These are phyloP conservation scores for Calonectria montana DNA, from an alignment of 2,329 filamentous ascomycete genomes.

Conservation along the genomic window DNA sequence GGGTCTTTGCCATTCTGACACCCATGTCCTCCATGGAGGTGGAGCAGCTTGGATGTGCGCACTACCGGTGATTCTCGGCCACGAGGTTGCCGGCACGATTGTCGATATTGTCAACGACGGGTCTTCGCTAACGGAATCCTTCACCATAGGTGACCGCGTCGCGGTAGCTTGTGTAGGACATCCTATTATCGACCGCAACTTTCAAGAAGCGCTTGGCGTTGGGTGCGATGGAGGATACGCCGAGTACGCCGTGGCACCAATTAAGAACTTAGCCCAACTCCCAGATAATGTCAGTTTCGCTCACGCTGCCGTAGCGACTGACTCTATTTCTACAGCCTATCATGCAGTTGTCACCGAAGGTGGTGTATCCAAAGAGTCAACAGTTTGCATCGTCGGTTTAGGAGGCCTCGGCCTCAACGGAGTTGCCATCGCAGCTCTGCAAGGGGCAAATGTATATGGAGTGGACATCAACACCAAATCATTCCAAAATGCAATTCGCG, in stretches of 20 bases:
- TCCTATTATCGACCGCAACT: not conserved
- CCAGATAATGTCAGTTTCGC: not conserved
- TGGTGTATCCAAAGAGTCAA: not conserved
- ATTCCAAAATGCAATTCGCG: not conserved
- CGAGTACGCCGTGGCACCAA: not conserved
- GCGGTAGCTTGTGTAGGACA: not conserved
- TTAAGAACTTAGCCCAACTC: not conserved
- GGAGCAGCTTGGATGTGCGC: not conserved
- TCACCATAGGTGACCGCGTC: not conserved
- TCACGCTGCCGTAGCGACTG: not conserved
- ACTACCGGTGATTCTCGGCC: not conserved
- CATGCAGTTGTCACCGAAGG: not conserved
- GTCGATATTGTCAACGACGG: not conserved
- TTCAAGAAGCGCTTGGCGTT: not conserved
- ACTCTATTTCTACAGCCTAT: not conserved
- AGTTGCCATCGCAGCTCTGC: not conserved
- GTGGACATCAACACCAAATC: not conserved
- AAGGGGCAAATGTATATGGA: not conserved
- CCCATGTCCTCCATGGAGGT: not conserved
- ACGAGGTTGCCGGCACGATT: not conserved
- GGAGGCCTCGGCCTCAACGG: not conserved
- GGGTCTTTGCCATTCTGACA: not conserved
- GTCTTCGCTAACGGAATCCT: not conserved
- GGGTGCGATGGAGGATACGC: not conserved
- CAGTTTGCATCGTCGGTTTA: not conserved